phyloP scores from a whole-genome alignment of 2,329 filamentous ascomycete genomes.

The Sordariomycetes sp. region DNA sequence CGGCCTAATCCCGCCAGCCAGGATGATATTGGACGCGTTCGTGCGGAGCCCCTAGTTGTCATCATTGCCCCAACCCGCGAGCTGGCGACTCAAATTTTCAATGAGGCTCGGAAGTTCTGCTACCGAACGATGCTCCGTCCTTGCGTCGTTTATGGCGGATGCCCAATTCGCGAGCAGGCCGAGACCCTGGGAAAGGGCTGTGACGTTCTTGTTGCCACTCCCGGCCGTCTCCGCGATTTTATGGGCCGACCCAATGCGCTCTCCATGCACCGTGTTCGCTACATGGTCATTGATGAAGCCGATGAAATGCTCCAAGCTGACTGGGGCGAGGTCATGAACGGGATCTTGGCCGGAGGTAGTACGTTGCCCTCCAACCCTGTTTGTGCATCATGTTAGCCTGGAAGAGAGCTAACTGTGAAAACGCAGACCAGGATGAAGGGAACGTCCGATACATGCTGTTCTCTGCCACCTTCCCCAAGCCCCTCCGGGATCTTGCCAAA shows the following conservation, averaged over 20 bases:
- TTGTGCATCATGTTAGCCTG: not conserved
- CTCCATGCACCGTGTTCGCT: conserved; percentile 64
- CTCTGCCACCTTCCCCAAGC: conserved; percentile 84
- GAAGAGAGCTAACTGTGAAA: not conserved
- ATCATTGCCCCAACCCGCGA: conserved; percentile 81
- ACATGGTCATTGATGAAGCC: conserved; percentile 80
- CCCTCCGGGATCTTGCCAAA: conserved; percentile 61
- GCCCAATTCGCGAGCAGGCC: conserved; percentile 55
- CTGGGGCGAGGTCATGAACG: conserved; percentile 64
- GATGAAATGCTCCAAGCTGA: conserved; percentile 78
- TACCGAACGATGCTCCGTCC: conserved; percentile 93
- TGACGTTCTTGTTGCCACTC: conserved; percentile 78
- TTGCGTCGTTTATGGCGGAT: conserved; percentile 79
- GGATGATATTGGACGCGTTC: conserved; percentile 33
- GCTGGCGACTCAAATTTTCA: conserved; percentile 87
- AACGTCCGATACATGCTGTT: conserved; percentile 68
- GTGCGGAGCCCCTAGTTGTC: conserved; percentile 78
- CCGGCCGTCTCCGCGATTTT: conserved; percentile 76
- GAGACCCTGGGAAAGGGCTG: conserved; percentile 70
- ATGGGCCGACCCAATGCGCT: conserved; percentile 59
- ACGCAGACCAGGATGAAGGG: conserved; percentile 60
- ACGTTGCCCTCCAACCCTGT: conserved; percentile 20
- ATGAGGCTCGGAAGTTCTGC: conserved; percentile 82
- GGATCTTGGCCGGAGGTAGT: conserved; percentile 73
- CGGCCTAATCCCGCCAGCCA: conserved; percentile 52